phyloP scores from a whole-genome alignment of 495 filamentous ascomycete species.

The Cercophora newfieldiana region DNA sequence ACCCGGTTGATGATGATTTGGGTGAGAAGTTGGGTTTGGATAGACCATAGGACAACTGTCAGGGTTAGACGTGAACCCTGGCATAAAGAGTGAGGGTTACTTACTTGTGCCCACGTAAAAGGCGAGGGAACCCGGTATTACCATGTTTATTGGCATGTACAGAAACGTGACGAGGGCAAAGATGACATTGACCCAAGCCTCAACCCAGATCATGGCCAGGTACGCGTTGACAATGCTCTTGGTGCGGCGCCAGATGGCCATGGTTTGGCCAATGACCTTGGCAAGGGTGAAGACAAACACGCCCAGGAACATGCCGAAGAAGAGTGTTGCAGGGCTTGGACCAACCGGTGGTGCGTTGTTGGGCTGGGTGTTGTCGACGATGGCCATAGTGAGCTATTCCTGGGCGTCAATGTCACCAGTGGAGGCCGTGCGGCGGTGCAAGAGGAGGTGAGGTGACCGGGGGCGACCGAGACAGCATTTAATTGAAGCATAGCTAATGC shows the following conservation, averaged over 20 bases:
- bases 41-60: constrained; percentile 22
- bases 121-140: background rate
- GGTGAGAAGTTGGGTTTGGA: constrained; percentile 37
- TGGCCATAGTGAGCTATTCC: background rate
- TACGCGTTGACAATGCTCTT: background rate
- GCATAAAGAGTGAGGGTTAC: background rate
- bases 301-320: constrained; percentile 4
- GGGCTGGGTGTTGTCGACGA: background rate
- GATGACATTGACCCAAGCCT: constrained; percentile 5
- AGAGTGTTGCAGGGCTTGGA: background rate
- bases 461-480: too few species aligned
- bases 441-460: too few species aligned
- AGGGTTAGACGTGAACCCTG: background rate
- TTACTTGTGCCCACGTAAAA: background rate
- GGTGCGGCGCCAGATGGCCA: constrained; percentile 8
- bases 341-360: background rate
- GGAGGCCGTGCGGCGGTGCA: too few species aligned
- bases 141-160: background rate
- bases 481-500: too few species aligned
- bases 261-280: constrained; percentile 7
- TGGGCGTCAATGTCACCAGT: too few species aligned
- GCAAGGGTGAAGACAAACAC: constrained; percentile 7
- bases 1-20: constrained; percentile 48
- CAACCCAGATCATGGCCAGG: constrained; percentile 7
- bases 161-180: constrained; percentile 4